Evolutionary conservation across 495 filamentous ascomycete species (phyloP).

Genomic region (Talaromyces proteolyticus): DNA sequence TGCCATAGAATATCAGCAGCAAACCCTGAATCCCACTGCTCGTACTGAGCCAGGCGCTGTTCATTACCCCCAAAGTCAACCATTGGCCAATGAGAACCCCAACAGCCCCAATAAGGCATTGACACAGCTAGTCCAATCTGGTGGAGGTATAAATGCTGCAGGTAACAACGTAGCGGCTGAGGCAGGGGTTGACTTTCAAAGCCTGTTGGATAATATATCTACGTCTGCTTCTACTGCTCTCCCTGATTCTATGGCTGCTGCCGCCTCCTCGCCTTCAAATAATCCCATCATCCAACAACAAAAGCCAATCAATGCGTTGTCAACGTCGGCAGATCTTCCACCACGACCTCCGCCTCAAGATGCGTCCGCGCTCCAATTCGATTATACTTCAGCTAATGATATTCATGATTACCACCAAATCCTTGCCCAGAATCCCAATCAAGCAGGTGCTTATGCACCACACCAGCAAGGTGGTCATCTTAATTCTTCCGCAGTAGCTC

Average conservation of each 20-base stretch:
- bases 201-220: constrained; percentile 46
- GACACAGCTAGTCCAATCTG: neutral
- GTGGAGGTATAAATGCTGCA: constrained; percentile 1
- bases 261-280: constrained; percentile 20
- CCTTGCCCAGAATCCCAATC: constrained; percentile 26
- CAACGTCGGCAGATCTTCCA: constrained; percentile 31
- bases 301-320: constrained; percentile 9
- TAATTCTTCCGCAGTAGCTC: constrained; percentile 32
- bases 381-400: constrained; percentile 50
- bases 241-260: constrained; percentile 24
- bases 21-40: neutral
- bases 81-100: neutral
- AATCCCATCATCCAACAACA: constrained; percentile 21
- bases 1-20: neutral
- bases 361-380: constrained; percentile 51
- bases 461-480: constrained; percentile 24
- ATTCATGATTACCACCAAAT: constrained; percentile 53
- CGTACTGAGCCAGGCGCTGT: neutral
- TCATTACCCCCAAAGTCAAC: neutral
- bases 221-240: constrained; percentile 29
- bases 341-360: constrained; percentile 46
- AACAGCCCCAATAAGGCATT: neutral
- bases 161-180: constrained; percentile 11
- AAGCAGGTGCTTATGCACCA: constrained; percentile 25
- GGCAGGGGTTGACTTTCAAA: constrained; percentile 45